phyloP scores from a whole-genome alignment of 2,329 filamentous ascomycete species.

The Cladosporium phlei region DNA sequence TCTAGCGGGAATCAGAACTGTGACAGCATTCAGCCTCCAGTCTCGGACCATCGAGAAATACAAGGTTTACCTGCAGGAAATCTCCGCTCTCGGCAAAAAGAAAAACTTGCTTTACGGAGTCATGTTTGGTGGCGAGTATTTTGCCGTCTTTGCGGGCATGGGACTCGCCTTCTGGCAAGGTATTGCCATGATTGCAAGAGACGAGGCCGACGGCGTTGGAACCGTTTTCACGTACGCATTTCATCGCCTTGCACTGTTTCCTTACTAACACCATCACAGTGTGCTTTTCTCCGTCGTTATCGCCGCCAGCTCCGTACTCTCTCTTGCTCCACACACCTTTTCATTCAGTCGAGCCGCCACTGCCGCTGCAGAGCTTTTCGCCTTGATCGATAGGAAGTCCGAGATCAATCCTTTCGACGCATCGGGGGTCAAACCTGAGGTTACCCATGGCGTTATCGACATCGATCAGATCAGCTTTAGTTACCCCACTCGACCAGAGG shows the following conservation, averaged over 20 bases:
- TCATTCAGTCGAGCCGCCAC: conserved; percentile 38
- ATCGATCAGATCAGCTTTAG: conserved; percentile 64
- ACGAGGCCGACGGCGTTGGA: conserved; percentile 29
- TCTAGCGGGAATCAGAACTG: conserved; percentile 37
- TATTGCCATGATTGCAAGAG: conserved; percentile 32
- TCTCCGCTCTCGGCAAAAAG: conserved; percentile 40
- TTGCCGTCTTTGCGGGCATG: conserved; percentile 38
- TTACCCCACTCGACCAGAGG: conserved; percentile 52
- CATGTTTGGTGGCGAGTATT: conserved; percentile 40
- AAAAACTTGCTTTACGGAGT: conserved; percentile 41
- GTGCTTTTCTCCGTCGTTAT: not conserved
- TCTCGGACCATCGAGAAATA: conserved; percentile 40
- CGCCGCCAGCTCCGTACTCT: not conserved
- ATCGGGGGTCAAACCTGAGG: conserved; percentile 21
- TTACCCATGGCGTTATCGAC: conserved; percentile 47
- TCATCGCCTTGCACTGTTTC: not conserved
- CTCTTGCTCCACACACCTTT: not conserved
- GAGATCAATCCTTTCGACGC: conserved; percentile 34
- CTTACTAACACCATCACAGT: no score
- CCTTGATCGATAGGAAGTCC: conserved; percentile 38
- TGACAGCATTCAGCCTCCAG: conserved; percentile 46
- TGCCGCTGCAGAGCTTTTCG: conserved; percentile 39
- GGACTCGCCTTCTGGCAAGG: conserved; percentile 43
- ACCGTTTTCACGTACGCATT: conserved; percentile 31
- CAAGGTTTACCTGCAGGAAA: conserved; percentile 38